Conservation (phyloP, 768 basidiomycete genomes). For the Hydnomerulius pinastri region DNA sequence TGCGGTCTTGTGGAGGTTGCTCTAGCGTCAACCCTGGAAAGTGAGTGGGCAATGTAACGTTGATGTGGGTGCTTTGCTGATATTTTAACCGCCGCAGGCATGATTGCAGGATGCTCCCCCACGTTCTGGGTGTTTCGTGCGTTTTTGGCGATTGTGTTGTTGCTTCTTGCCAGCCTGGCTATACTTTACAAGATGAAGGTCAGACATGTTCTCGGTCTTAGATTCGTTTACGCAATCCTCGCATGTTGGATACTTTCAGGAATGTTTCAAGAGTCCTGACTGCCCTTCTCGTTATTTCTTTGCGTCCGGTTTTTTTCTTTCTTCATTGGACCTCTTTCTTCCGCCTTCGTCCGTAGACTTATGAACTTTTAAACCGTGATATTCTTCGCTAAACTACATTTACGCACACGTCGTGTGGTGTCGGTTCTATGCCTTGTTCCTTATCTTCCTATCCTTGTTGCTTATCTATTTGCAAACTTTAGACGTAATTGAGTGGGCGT, state of each 20-base stretch:
- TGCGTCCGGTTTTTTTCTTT: background rate
- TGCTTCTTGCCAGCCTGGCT: slow-evolving; percentile 28
- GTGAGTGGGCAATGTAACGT: background rate
- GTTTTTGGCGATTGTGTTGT: slow-evolving; percentile 26
- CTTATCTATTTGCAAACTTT: background rate
- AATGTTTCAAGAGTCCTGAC: background rate
- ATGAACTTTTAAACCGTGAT: too few relatives aligned
- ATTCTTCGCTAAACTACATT: too few relatives aligned
- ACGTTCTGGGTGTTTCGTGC: slow-evolving; percentile 29
- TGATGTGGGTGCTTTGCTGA: background rate
- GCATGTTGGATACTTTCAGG: background rate
- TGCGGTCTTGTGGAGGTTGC: slow-evolving; percentile 34
- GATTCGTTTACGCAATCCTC: background rate
- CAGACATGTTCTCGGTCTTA: slow-evolving; percentile 15
- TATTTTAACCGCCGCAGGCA: slow-evolving; percentile 12
- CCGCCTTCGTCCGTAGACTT: background rate
- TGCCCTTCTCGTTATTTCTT: background rate
- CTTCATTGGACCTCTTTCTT: background rate
- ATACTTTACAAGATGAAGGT: slow-evolving; percentile 12
- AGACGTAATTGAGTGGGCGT: too few relatives aligned
- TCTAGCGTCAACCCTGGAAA: slow-evolving; percentile 19
- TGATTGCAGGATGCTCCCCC: slow-evolving; percentile 28
- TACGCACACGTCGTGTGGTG: too few relatives aligned
- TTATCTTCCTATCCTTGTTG: background rate
- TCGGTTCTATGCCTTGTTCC: too few relatives aligned